These are phyloP conservation scores for Psidium guajava DNA, from an alignment of 345 rosid species.

Conservation along the genomic window DNA sequence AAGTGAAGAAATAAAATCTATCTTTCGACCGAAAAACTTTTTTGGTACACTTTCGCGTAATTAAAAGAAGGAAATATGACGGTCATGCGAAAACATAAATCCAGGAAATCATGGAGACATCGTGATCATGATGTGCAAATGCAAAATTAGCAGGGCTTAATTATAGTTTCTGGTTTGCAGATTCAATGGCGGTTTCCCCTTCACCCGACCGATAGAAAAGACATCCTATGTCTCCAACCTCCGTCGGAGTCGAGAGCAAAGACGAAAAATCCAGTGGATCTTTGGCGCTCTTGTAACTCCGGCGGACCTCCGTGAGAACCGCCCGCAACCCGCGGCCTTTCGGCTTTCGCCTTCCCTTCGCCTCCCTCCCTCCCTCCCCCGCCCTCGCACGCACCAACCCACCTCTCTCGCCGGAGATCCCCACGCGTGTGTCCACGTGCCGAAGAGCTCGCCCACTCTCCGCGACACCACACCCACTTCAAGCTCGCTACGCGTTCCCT, in stretches of 20 bases:
- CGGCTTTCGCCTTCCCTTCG: background rate
- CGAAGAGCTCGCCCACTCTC: background rate
- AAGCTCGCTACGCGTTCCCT: background rate
- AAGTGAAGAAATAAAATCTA: too few relatives aligned
- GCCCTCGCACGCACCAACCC: background rate
- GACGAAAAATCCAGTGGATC: background rate
- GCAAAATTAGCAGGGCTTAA: background rate
- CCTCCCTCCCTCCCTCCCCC: background rate
- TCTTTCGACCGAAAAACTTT: too few relatives aligned
- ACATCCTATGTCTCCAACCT: background rate
- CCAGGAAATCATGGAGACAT: background rate
- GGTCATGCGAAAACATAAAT: background rate
- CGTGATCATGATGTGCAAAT: background rate
- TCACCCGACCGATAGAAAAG: background rate
- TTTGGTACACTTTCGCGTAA: background rate
- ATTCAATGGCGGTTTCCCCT: background rate
- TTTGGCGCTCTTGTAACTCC: background rate
- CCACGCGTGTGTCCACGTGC: background rate
- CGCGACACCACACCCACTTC: background rate
- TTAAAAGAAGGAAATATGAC: background rate
- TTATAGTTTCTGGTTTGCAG: background rate
- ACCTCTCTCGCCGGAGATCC: background rate
- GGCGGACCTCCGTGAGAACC: background rate
- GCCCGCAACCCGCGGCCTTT: background rate
- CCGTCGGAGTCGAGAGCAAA: rapidly evolving